phyloP scores from a whole-genome alignment of 2,329 filamentous ascomycete species.

The Xylariomycetidae sp. region DNA sequence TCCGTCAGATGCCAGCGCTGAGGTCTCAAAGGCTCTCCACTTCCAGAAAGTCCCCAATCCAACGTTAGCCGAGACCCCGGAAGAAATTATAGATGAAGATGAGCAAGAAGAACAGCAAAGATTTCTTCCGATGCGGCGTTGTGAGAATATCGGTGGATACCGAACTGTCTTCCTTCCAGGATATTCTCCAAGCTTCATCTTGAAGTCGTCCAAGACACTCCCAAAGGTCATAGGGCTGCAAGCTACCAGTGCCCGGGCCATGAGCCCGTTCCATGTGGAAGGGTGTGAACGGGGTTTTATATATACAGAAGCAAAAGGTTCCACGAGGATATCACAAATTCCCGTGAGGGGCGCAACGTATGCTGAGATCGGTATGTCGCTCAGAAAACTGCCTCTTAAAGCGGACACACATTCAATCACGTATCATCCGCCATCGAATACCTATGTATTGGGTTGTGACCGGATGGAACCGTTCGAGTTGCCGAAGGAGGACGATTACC shows the following conservation, averaged over 20 bases:
- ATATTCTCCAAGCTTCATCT: conserved; percentile 70
- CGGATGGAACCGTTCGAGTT: conserved; percentile 69
- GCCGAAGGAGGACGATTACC: conserved; percentile 79
- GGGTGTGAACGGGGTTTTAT: conserved; percentile 79
- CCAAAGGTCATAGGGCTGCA: conserved; percentile 73
- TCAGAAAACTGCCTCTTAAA: conserved; percentile 66
- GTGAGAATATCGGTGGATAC: conserved; percentile 69
- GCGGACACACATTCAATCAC: conserved; percentile 68
- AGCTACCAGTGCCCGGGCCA: conserved; percentile 61
- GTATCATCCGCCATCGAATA: conserved; percentile 69
- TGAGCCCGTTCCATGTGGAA: conserved; percentile 73
- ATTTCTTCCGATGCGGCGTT: conserved; percentile 50
- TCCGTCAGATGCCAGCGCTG: conserved; percentile 30
- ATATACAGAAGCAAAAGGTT: conserved; percentile 69
- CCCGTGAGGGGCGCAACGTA: conserved; percentile 59
- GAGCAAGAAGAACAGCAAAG: conserved; percentile 40
- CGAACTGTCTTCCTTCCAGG: conserved; percentile 80
- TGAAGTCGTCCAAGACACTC: conserved; percentile 74
- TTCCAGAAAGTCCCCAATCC: conserved; percentile 75
- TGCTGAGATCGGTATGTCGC: conserved; percentile 69
- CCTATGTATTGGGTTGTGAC: conserved; percentile 74
- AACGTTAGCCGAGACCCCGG: conserved; percentile 55
- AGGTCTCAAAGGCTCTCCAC: conserved; percentile 55
- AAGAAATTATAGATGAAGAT: conserved; percentile 46
- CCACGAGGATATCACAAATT: conserved; percentile 69